Conservation (phyloP, 2,329 filamentous ascomycete species). For the Microdochium paspali region DNA sequence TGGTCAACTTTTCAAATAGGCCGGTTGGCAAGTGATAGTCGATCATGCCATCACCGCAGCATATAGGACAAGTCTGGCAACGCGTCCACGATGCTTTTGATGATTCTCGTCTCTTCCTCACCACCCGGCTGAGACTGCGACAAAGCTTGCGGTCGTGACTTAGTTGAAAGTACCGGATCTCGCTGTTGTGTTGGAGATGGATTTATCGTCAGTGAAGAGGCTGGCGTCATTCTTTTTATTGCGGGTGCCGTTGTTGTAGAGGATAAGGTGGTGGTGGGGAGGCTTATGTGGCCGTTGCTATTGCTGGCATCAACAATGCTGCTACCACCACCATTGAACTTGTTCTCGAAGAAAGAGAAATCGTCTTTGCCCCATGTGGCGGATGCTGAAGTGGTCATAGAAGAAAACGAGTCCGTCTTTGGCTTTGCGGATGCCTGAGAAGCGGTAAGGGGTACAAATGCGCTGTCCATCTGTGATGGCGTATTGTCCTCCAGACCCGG, state of each 20-base stretch:
- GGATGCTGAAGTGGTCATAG: constrained; percentile 12
- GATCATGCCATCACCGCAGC: constrained; percentile 20
- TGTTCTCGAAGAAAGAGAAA: background rate
- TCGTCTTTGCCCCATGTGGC: background rate
- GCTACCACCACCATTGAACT: background rate
- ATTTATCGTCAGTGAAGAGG: no score
- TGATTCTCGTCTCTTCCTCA: constrained; percentile 20
- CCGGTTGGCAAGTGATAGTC: no score
- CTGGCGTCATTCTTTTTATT: no score
- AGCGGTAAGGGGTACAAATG: constrained; percentile 14
- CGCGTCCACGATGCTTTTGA: constrained; percentile 23
- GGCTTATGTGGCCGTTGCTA: no score
- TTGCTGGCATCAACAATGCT: no score
- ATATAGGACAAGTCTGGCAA: constrained; percentile 37
- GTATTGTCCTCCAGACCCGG: constrained; percentile 15
- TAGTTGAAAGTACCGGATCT: no score
- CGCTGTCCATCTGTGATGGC: constrained; percentile 19
- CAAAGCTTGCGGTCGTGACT: no score
- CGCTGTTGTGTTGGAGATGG: no score
- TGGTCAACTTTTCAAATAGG: no score
- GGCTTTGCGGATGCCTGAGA: background rate
- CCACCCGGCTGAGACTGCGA: background rate
- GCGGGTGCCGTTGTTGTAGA: no score
- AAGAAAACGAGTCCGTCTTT: background rate
- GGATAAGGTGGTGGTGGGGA: no score